Evolutionary conservation across 2,329 filamentous ascomycete genomes (phyloP).

Genomic region (Fusarium papillatum): DNA sequence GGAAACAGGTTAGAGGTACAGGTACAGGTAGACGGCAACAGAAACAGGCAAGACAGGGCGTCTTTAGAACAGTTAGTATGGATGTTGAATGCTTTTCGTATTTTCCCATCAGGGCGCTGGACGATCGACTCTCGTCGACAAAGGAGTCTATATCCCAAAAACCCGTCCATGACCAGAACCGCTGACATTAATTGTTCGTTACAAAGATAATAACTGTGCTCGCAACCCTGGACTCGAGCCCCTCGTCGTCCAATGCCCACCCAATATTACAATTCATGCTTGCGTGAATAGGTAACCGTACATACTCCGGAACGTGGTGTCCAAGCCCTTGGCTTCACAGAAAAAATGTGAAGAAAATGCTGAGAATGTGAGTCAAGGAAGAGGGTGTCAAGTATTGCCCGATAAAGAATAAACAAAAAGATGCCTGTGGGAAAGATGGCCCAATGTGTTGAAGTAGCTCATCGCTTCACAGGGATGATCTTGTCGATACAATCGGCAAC

Average conservation of each 20-base stretch:
- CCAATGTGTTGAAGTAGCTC: conserved; percentile 18
- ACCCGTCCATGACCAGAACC: conserved; percentile 9
- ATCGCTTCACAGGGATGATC: conserved; percentile 38
- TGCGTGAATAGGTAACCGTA: conserved; percentile 13
- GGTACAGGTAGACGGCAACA: conserved; percentile 4
- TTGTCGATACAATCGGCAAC: conserved; percentile 45
- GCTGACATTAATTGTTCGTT: conserved; percentile 33
- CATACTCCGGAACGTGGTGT: conserved; percentile 8
- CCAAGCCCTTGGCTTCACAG: conserved; percentile 9
- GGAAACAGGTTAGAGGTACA: conserved; percentile 4
- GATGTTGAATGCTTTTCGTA: conserved; percentile 35
- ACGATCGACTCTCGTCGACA: conserved; percentile 14
- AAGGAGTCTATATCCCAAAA: conserved; percentile 16
- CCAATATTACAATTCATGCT: conserved; percentile 28
- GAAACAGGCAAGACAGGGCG: neutral
- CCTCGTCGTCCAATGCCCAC: conserved; percentile 23
- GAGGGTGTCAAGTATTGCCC: conserved; percentile 17
- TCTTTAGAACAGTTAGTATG: neutral
- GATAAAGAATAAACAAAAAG: conserved; percentile 32
- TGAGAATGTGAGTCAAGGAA: conserved; percentile 24
- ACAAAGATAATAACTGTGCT: conserved; percentile 30
- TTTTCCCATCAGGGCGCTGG: conserved; percentile 15
- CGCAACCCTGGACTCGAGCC: conserved; percentile 11
- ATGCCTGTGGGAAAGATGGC: conserved; percentile 18
- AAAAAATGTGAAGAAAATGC: conserved; percentile 26